Evolutionary conservation across 768 basidiomycete genomes (phyloP), one percentile per base, ranked within the genome.

Genomic region (Saitozyma sp.): DNA sequence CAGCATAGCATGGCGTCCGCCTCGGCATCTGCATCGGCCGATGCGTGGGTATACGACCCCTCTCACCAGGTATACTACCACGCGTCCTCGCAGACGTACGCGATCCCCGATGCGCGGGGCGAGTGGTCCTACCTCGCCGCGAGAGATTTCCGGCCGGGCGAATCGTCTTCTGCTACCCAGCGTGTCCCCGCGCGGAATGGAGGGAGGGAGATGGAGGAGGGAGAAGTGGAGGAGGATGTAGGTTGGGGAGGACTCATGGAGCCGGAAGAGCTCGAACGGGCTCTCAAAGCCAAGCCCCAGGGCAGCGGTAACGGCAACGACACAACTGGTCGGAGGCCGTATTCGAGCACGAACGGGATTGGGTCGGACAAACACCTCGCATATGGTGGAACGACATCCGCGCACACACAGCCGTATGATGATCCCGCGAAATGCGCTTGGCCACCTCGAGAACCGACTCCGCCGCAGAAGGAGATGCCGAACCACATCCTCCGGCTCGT

Each of bases 191-290:
- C 54, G 39, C 29, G 5, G 29, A 29, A 29, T 5, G 49, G 41
- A 20, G 56, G 17, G 38, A 50, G 14, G 17, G 66, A 63, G 17
- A 61, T 56, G 38, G 73, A 74, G 50, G 69, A 74, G 55, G 73
- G 75, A 1, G 69, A 71, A 64, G 56, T 73, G n/a, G 69, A 70
- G 37, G 73, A 73, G 41, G 69, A 75, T 63, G 71, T 73, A 20
- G 73, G 71, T 0, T 73, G 73, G 75, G 73, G 73, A 46, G 73
- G 59, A 37, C 45, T 75, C 52, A 70, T 76, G 71, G 74, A 73
- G 29, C 67, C 69, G 48, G 69, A 67, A 10, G 53, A 71, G 40
- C 41, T 75, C 20, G 63, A 57, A 45, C 38, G 52, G 42, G 66
- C 68, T 9, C 49, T 63, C 17, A 50, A 45, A 10, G 45, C 49